These are phyloP conservation scores for Alternaria arborescens DNA, from an alignment of 2,329 filamentous ascomycete species.

Conservation along the genomic window DNA sequence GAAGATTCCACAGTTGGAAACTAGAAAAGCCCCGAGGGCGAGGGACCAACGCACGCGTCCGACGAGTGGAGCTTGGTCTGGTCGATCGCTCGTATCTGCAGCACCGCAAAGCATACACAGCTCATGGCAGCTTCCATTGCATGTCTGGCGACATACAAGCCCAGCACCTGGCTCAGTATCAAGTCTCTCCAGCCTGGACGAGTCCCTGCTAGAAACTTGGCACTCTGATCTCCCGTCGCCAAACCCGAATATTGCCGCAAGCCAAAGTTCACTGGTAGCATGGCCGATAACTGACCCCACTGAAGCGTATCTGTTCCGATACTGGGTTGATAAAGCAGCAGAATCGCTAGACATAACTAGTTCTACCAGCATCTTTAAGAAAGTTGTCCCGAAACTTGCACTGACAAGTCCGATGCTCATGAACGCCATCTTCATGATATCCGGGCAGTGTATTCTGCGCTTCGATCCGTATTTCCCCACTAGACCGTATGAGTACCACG, in stretches of 20 bases:
- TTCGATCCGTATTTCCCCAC: constrained; percentile 22
- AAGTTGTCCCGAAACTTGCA: constrained; percentile 23
- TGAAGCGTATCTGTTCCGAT: constrained; percentile 26
- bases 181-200: constrained; percentile 22
- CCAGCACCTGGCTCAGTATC: constrained; percentile 18
- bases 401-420: constrained; percentile 52
- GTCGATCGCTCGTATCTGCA: background rate
- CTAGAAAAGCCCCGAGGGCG: background rate
- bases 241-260: background rate
- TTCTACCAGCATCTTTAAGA: constrained; percentile 20
- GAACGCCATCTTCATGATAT: constrained; percentile 51
- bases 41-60: background rate
- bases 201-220: constrained; percentile 8
- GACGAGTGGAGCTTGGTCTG: background rate
- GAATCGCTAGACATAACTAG: constrained; percentile 25
- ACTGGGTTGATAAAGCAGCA: constrained; percentile 24
- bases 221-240: constrained; percentile 8
- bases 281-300: constrained; percentile 22
- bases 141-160: constrained; percentile 9
- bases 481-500: constrained; percentile 27
- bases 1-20: constrained; percentile 2
- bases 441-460: constrained; percentile 51
- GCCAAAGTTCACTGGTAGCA: background rate
- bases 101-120: background rate
- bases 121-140: constrained; percentile 9